phyloP scores from a whole-genome alignment of 129 eudicot species.

The Silybum marianum region DNA sequence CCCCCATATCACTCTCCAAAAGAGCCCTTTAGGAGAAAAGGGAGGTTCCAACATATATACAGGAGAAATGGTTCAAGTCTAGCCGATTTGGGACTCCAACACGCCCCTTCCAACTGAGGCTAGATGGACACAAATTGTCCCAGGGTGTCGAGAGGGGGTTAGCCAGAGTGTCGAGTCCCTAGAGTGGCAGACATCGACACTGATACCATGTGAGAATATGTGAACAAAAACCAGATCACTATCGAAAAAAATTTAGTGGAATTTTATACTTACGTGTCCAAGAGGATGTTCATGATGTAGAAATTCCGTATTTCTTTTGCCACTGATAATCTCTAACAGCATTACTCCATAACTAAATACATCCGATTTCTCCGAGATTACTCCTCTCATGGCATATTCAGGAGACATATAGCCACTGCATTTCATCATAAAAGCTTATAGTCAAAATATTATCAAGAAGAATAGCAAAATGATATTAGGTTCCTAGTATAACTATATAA shows the following conservation, averaged over 20 bases:
- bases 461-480: background rate
- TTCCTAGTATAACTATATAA: background rate
- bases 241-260: background rate
- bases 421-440: conserved; percentile 12
- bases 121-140: no score
- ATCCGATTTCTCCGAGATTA: conserved; percentile 45
- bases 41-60: no score
- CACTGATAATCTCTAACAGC: conserved; percentile 44
- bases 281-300: conserved; percentile 36
- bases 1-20: no score
- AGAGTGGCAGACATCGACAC: no score
- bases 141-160: no score
- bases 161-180: no score
- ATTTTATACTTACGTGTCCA: conserved; percentile 36
- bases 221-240: no score
- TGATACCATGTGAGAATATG: no score
- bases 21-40: no score
- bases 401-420: conserved; percentile 52
- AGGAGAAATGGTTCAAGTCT: no score
- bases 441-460: background rate
- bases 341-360: conserved; percentile 51
- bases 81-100: no score
- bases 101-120: no score
- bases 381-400: conserved; percentile 43
- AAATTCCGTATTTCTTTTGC: conserved; percentile 39